Percentiles rank a stretch among this genome's conserved stretches.
Conservation (phyloP, 352 stramenopile genomes). For the Pythium grandisporangium region DNA sequence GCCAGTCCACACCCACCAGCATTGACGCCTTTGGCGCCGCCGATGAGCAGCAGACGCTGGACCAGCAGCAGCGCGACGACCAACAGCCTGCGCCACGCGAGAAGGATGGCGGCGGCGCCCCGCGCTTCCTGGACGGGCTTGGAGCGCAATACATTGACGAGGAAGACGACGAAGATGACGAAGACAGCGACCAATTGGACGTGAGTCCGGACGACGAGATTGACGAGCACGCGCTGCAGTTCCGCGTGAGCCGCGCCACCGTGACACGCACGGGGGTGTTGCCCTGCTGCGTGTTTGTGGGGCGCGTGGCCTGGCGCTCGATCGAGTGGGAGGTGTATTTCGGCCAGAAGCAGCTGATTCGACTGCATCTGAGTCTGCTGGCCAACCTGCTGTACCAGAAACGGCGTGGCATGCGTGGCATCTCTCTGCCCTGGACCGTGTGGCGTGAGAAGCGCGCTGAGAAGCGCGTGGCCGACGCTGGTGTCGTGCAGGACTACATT, state of each 20-base stretch:
- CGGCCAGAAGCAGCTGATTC: conserved; percentile 75
- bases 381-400: conserved; percentile 38
- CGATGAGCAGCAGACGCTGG: conserved; percentile 15
- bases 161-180: conserved; percentile 23
- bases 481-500: conserved; percentile 73
- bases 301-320: conserved; percentile 63
- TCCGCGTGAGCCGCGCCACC: conserved; percentile 61
- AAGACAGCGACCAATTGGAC: conserved; percentile 24
- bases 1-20: conserved; percentile 5
- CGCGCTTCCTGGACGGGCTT: conserved; percentile 23
- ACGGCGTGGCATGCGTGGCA: conserved; percentile 29
- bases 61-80: conserved; percentile 10
- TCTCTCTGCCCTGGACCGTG: conserved; percentile 68
- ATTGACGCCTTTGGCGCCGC: not conserved
- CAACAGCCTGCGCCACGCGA: conserved; percentile 14
- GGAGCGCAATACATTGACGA: conserved; percentile 13
- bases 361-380: conserved; percentile 57
- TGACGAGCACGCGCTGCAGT: conserved; percentile 62
- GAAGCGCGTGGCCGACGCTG: conserved; percentile 52
- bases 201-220: conserved; percentile 54
- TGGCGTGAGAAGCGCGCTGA: conserved; percentile 76
- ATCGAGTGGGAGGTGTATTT: conserved; percentile 84
- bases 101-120: conserved; percentile 32
- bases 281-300: conserved; percentile 78
- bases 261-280: conserved; percentile 61